Conservation (phyloP, 2,329 filamentous ascomycete species). For the Ophiosphaerella herpotricha region DNA sequence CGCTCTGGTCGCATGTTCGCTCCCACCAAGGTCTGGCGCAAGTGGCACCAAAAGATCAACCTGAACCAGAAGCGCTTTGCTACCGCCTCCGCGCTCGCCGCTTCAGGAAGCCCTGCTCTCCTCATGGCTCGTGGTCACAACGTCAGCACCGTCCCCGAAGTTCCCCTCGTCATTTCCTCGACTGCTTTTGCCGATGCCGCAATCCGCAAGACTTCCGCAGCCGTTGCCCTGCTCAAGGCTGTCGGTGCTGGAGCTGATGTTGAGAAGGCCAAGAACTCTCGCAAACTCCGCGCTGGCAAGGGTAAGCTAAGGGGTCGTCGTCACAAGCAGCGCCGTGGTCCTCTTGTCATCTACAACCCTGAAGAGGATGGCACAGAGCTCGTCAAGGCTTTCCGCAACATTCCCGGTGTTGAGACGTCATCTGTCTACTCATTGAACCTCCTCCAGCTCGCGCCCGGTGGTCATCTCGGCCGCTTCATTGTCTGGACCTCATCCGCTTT, state of each 20-base stretch:
- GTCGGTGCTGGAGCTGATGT: constrained; percentile 89
- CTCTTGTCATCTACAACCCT: constrained; percentile 96
- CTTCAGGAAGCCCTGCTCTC: constrained; percentile 91
- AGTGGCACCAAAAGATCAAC: constrained; percentile 99
- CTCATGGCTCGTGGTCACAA: constrained; percentile 97
- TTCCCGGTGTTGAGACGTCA: constrained; percentile 95
- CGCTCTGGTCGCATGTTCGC: constrained; percentile 99
- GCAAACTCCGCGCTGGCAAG: constrained; percentile 98
- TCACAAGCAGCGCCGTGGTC: constrained; percentile 95
- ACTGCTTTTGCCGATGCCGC: constrained; percentile 80
- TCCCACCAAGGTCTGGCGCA: constrained; percentile 99
- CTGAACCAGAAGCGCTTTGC: constrained; percentile 98
- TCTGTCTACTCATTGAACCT: constrained; percentile 95
- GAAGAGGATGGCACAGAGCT: constrained; percentile 95
- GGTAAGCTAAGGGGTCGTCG: constrained; percentile 97
- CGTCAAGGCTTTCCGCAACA: constrained; percentile 95
- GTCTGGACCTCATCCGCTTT: constrained; percentile 98
- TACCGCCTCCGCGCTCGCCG: constrained; percentile 94
- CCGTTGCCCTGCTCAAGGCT: constrained; percentile 84
- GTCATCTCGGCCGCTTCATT: constrained; percentile 98
- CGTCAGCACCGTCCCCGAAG: constrained; percentile 88
- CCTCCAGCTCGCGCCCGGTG: constrained; percentile 97
- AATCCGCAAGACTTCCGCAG: constrained; percentile 85
- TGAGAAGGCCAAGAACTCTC: constrained; percentile 93
- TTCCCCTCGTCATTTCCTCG: constrained; percentile 94